phyloP scores from a whole-genome alignment of 495 filamentous ascomycete genomes.

The Penicillium robsamsonii region DNA sequence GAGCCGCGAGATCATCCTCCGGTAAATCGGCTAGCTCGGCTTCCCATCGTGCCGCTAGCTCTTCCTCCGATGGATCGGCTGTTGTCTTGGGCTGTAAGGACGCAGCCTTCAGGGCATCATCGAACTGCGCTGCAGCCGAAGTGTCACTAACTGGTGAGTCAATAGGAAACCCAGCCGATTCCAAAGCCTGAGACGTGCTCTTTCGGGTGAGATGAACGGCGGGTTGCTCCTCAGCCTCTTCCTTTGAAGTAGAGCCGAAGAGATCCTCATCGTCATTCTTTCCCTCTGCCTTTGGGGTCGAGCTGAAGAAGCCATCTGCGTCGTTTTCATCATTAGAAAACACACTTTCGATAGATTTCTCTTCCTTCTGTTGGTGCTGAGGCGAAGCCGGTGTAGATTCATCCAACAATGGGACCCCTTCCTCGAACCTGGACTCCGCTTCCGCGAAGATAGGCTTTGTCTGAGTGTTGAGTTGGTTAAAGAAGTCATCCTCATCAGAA shows the following conservation, averaged over 20 bases:
- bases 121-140: conserved; percentile 34
- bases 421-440: conserved; percentile 47
- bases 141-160: conserved; percentile 34
- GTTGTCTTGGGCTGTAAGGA: conserved; percentile 15
- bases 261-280: conserved; percentile 17
- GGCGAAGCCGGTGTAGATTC: conserved; percentile 23
- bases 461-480: conserved; percentile 49
- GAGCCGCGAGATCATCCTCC: conserved; percentile 67
- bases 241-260: conserved; percentile 19
- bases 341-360: conserved; percentile 24
- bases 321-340: conserved; percentile 42
- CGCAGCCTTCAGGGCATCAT: conserved; percentile 32
- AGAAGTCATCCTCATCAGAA: conserved; percentile 48
- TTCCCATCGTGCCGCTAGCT: conserved; percentile 80
- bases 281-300: conserved; percentile 7
- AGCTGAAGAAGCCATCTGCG: conserved; percentile 40
- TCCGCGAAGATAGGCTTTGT: conserved; percentile 48
- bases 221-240: conserved; percentile 6
- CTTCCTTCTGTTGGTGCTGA: conserved; percentile 16
- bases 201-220: conserved; percentile 39
- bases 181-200: conserved; percentile 43
- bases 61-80: conserved; percentile 45
- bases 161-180: conserved; percentile 27
- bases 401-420: conserved; percentile 46
- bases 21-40: conserved; percentile 64